Conservation (phyloP, 2,329 filamentous ascomycete species). For the Onygenales sp. region DNA sequence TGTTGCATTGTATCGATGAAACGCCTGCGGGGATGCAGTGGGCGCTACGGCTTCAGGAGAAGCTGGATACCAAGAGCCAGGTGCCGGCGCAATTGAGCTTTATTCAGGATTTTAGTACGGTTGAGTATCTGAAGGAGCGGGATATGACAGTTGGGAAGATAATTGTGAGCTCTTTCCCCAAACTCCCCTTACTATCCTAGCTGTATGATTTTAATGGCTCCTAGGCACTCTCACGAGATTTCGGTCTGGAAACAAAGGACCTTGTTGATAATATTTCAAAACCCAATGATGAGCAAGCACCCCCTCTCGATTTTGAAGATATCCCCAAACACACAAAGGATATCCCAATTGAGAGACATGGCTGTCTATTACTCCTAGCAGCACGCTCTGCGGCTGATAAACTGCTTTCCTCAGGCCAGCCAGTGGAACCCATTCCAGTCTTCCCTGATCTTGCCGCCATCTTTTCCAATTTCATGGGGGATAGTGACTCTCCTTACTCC, state of each 20-base stretch:
- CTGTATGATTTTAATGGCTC: constrained; percentile 4
- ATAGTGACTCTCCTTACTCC: constrained; percentile 25
- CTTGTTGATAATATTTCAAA: constrained; percentile 37
- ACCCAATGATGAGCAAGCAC: constrained; percentile 28
- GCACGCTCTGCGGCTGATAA: constrained; percentile 42
- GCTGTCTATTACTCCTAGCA: constrained; percentile 44
- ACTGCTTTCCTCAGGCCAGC: constrained; percentile 36
- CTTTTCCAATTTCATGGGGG: constrained; percentile 43
- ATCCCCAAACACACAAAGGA: constrained; percentile 42
- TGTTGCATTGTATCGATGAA: constrained; percentile 32
- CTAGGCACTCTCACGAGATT: constrained; percentile 44
- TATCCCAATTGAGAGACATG: constrained; percentile 48
- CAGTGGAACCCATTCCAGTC: constrained; percentile 32
- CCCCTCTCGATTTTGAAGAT: constrained; percentile 44
- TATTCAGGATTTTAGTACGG: constrained; percentile 41
- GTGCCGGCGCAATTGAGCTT: constrained; percentile 39
- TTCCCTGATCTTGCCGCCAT: constrained; percentile 46
- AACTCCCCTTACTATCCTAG: background rate
- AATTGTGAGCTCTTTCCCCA: constrained; percentile 26
- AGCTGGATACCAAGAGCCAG: constrained; percentile 42
- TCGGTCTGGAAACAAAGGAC: constrained; percentile 40
- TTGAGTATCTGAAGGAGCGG: constrained; percentile 41
- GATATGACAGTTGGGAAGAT: constrained; percentile 50
- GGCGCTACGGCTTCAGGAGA: constrained; percentile 46
- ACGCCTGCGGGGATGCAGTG: constrained; percentile 33